These are phyloP conservation scores for Amylocystis lapponica DNA, from an alignment of 768 basidiomycete species.

Conservation along the genomic window DNA sequence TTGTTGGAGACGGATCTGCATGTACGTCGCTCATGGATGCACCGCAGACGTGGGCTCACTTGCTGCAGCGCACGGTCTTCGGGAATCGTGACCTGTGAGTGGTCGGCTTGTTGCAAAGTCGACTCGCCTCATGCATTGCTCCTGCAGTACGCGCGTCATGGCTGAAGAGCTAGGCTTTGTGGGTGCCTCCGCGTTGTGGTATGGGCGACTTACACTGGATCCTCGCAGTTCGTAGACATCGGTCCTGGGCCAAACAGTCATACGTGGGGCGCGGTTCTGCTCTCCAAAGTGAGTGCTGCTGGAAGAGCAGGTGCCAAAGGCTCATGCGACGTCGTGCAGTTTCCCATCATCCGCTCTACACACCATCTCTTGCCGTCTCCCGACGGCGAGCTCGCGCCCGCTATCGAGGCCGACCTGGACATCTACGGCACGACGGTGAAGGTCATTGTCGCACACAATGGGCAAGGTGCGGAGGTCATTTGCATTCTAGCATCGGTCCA, in stretches of 20 bases:
- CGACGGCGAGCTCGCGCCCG: slow-evolving; percentile 79
- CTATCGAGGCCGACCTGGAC: slow-evolving; percentile 81
- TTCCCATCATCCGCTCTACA: slow-evolving; percentile 80
- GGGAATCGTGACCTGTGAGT: slow-evolving; percentile 81
- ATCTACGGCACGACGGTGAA: slow-evolving; percentile 72
- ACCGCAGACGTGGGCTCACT: background rate
- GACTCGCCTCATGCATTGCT: background rate
- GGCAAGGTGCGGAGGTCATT: slow-evolving; percentile 56
- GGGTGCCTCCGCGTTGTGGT: slow-evolving; percentile 21
- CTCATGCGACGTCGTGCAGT: slow-evolving; percentile 35
- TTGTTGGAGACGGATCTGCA: slow-evolving; percentile 83
- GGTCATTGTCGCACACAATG: slow-evolving; percentile 88
- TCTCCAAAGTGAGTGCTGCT: slow-evolving; percentile 57
- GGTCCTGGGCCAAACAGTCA: slow-evolving; percentile 86
- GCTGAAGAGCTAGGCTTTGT: slow-evolving; percentile 81
- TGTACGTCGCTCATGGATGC: slow-evolving; percentile 37
- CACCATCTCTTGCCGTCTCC: slow-evolving; percentile 89
- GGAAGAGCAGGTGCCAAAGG: background rate
- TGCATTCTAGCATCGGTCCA: background rate
- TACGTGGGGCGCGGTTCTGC: slow-evolving; percentile 81
- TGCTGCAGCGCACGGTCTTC: slow-evolving; percentile 58
- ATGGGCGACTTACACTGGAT: background rate
- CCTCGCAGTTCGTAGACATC: slow-evolving; percentile 69
- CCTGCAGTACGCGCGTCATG: slow-evolving; percentile 74
- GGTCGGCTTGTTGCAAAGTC: too few relatives aligned